Conservation (phyloP, 345 rosid species). For the Atalantia buxifolia region DNA sequence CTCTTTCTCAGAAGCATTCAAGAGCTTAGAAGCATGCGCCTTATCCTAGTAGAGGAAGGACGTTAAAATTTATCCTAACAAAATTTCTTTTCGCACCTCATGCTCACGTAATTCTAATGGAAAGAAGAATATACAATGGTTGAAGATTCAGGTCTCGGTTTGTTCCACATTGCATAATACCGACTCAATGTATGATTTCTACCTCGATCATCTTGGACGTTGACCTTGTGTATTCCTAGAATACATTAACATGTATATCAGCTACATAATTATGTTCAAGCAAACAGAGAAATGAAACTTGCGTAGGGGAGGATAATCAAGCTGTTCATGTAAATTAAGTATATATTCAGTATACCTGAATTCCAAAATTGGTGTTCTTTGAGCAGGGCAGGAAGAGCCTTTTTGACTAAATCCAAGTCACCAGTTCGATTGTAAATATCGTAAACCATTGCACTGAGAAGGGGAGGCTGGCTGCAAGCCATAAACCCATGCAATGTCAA, state of each 20-base stretch:
- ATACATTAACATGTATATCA: background rate
- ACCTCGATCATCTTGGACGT: slow-evolving; percentile 47
- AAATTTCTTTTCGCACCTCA: background rate
- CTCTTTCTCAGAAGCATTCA: slow-evolving; percentile 47
- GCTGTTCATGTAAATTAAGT: background rate
- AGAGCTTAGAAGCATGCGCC: slow-evolving; percentile 52
- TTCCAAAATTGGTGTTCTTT: slow-evolving; percentile 82
- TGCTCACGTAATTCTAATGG: background rate
- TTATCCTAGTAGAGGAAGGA: slow-evolving; percentile 49
- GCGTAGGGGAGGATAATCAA: background rate
- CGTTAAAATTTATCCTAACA: background rate
- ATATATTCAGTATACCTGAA: slow-evolving; percentile 38
- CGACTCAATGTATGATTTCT: slow-evolving; percentile 55
- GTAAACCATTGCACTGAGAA: slow-evolving; percentile 78
- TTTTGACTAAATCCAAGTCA: slow-evolving; percentile 49
- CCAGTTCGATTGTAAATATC: slow-evolving; percentile 64
- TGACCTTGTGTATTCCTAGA: slow-evolving; percentile 64
- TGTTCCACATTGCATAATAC: slow-evolving; percentile 91
- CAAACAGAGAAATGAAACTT: background rate
- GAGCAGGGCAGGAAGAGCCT: slow-evolving; percentile 65
- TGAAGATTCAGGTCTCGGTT: slow-evolving; percentile 83
- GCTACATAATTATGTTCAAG: slow-evolving; percentile 6
- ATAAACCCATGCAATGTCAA: background rate
- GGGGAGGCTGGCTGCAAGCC: slow-evolving; percentile 79
- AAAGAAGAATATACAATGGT: slow-evolving; percentile 44